phyloP scores from a whole-genome alignment of 208 protist species.

The Herpetomonas samuelpessoai region DNA sequence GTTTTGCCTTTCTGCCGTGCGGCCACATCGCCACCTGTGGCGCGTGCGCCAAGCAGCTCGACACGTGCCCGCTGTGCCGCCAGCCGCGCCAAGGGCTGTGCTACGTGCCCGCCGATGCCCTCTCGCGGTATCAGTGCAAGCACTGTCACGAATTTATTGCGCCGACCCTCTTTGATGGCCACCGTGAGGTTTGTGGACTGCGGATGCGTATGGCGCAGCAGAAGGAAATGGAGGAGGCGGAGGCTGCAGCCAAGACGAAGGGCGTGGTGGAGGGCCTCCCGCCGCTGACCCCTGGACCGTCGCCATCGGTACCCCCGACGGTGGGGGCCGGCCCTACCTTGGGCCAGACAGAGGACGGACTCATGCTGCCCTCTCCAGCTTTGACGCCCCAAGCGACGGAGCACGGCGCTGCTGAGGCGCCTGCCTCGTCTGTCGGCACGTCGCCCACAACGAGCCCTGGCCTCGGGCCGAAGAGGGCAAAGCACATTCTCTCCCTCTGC shows the following conservation, averaged over 20 bases:
- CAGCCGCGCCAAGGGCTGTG: conserved; percentile 48
- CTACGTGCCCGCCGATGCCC: conserved; percentile 34
- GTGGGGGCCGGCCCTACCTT: too few relatives aligned
- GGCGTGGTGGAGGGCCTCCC: too few relatives aligned
- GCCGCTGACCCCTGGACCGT: too few relatives aligned
- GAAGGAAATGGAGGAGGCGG: conserved; percentile 5
- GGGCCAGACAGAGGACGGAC: too few relatives aligned
- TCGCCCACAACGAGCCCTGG: background rate
- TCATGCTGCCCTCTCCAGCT: too few relatives aligned
- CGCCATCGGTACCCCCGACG: too few relatives aligned
- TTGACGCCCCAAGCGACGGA: too few relatives aligned
- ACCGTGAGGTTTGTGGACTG: conserved; percentile 80
- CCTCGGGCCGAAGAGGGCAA: background rate
- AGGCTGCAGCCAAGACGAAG: background rate
- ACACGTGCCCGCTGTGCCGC: conserved; percentile 79
- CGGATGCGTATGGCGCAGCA: conserved; percentile 14
- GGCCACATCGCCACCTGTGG: conserved; percentile 77
- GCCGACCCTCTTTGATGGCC: conserved; percentile 76
- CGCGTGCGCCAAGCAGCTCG: conserved; percentile 50
- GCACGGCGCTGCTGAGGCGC: too few relatives aligned
- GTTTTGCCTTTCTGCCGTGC: conserved; percentile 85
- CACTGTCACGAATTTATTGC: conserved; percentile 63
- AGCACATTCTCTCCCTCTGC: conserved; percentile 11
- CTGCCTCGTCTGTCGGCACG: background rate
- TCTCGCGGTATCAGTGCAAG: conserved; percentile 67